These are phyloP conservation scores for Skeletonema costatum DNA, from an alignment of 108 stramenopile species.

Conservation along the genomic window DNA sequence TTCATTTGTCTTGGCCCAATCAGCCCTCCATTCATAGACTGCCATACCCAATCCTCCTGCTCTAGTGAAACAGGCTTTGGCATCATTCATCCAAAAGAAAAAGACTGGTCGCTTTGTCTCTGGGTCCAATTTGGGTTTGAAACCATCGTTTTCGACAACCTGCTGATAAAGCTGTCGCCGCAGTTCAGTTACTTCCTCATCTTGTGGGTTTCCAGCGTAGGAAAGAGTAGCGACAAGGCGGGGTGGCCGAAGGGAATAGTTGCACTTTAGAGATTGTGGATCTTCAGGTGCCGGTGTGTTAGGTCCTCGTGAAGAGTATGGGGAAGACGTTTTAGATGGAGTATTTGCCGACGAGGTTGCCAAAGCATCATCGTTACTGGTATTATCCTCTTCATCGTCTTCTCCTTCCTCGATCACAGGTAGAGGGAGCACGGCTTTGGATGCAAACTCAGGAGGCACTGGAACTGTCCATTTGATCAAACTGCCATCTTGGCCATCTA, in stretches of 20 bases:
- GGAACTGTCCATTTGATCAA: conserved; percentile 63
- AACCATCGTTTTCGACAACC: conserved; percentile 71
- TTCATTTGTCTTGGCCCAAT: conserved; percentile 63
- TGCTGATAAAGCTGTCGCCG: conserved; percentile 75
- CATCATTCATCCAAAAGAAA: conserved; percentile 80
- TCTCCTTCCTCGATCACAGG: conserved; percentile 50
- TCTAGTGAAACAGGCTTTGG: conserved; percentile 79
- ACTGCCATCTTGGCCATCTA: conserved; percentile 23
- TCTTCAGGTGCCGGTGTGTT: conserved; percentile 19
- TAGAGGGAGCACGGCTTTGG: conserved; percentile 51
- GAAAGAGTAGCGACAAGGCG: conserved; percentile 75
- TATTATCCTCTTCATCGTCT: conserved; percentile 17
- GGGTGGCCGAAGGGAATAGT: conserved; percentile 36
- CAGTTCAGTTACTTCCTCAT: conserved; percentile 64
- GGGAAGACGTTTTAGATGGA: conserved; percentile 6
- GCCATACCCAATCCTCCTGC: conserved; percentile 81
- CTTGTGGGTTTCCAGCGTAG: conserved; percentile 79
- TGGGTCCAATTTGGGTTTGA: conserved; percentile 65
- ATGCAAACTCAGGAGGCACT: conserved; percentile 62
- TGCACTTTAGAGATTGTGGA: conserved; percentile 27
- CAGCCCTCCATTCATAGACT: conserved; percentile 83
- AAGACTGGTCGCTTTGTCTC: conserved; percentile 75
- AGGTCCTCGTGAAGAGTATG: conserved; percentile 12
- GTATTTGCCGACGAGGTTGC: background rate
- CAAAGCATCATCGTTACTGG: conserved; percentile 14